Evolutionary conservation across 805 yeast species (phyloP), one percentile per base, ranked within the genome.

Genomic region (Saccharomycopsis sp.): DNA sequence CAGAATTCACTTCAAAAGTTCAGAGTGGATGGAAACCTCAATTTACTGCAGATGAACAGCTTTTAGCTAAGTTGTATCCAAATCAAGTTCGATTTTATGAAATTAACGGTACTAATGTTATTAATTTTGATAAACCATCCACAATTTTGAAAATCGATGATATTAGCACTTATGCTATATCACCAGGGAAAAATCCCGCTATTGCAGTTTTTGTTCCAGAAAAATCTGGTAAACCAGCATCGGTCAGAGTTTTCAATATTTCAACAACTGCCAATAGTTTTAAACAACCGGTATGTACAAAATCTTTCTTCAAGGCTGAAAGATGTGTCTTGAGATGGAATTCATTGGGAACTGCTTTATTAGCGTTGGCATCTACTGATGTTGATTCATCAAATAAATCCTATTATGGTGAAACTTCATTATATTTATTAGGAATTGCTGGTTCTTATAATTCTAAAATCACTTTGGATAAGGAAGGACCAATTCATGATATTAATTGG

Each of bases 401-500:
- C 1, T 93, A 93, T 67, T 93, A 93, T 60, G 99, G 99, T 54
- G 97, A 93, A 68, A 86, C 95, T 43, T 87, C 90, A 50, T 70
- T 93, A 54, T 93, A 90, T 61, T 64, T 93, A 49, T 72, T 94
- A 54, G 96, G 96, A 49, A 85, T 93, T 54, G 88, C 95, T 28
- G 96, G 96, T 11, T 77, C 89, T 32, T 89, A 86, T 57, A 95
- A 90, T 59, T 84, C 88, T 44, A 75, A 96, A 58, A 89, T 93
- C 56, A 74, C 79, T 47, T 76, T 93, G 56, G 87, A 85, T 51
- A 81, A 85, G 56, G 96, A 88, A 59, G 51, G 51, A 5, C 97
- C 99, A 37, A 88, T 93, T 55, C 97, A 93, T 66, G 98, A 93
- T 63, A 85, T 90, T 51, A 81, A 93, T 19, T 93, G 99, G 99